These are phyloP conservation scores for Fusarium verticillioides DNA, from an alignment of 2,329 filamentous ascomycete species.

Conservation along the genomic window DNA sequence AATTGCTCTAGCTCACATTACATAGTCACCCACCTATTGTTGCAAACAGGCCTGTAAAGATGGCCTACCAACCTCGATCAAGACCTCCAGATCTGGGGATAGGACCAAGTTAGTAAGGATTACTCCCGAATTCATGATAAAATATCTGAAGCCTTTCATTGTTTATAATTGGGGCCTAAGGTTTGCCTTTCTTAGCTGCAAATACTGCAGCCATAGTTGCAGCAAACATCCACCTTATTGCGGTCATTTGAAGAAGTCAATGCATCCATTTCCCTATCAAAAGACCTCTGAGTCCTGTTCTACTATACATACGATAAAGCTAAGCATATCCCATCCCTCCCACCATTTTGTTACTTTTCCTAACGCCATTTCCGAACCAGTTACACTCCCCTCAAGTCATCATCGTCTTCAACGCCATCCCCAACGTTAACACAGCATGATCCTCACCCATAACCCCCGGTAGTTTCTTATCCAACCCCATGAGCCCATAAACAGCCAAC, in stretches of 20 bases:
- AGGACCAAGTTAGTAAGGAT: background rate
- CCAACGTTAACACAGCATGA: slow-evolving; percentile 37
- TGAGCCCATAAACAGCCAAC: slow-evolving; percentile 41
- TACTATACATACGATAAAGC: background rate
- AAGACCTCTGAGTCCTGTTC: fast-evolving
- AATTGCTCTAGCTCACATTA: background rate
- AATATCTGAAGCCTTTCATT: fast-evolving
- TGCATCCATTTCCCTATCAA: background rate
- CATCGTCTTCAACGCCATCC: slow-evolving; percentile 44
- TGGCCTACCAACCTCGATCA: fast-evolving
- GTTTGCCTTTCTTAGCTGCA: background rate
- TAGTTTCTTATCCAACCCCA: slow-evolving; percentile 35
- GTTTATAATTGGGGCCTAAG: fast-evolving
- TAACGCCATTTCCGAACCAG: background rate
- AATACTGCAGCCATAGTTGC: background rate
- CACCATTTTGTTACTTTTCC: slow-evolving; percentile 1
- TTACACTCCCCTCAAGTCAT: slow-evolving; percentile 29
- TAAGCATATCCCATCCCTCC: background rate
- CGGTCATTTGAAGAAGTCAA: background rate
- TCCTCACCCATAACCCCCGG: slow-evolving; percentile 41
- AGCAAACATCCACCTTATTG: background rate
- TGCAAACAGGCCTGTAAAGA: background rate
- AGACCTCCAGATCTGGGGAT: fast-evolving
- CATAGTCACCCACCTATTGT: background rate
- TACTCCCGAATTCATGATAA: fast-evolving